These are phyloP conservation scores for Backusella morwellensis DNA, from an alignment of 192 early-diverging fungal genomes.

Conservation along the genomic window DNA sequence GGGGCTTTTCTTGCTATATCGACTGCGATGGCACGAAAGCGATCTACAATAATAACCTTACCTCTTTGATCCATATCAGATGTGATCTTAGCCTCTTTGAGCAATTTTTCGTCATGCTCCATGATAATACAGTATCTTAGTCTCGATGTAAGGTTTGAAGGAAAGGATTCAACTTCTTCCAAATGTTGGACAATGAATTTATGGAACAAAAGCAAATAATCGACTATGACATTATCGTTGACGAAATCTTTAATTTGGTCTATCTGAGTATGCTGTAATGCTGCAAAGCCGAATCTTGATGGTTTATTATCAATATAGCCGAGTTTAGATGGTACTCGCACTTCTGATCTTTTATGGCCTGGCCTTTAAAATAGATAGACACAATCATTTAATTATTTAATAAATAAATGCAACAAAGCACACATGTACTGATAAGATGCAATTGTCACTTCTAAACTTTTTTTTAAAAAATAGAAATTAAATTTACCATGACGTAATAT, in stretches of 20 bases:
- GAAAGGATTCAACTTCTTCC: background rate
- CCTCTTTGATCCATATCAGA: background rate
- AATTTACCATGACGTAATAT: slow-evolving; percentile 1
- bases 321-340: background rate
- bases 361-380: background rate
- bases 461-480: background rate
- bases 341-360: background rate
- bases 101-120: background rate
- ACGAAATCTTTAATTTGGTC: background rate
- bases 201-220: background rate
- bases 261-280: background rate
- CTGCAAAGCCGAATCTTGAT: background rate
- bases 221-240: background rate
- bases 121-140: slow-evolving; percentile 2
- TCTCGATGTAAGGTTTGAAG: background rate
- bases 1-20: background rate
- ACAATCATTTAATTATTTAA: no score
- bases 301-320: background rate
- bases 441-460: background rate
- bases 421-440: background rate
- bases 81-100: background rate
- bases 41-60: background rate
- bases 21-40: background rate
- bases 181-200: background rate
- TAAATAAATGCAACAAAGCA: background rate